Evolutionary conservation across 257 asterid genomes (phyloP).

Genomic region (Haberlea rhodopensis): DNA sequence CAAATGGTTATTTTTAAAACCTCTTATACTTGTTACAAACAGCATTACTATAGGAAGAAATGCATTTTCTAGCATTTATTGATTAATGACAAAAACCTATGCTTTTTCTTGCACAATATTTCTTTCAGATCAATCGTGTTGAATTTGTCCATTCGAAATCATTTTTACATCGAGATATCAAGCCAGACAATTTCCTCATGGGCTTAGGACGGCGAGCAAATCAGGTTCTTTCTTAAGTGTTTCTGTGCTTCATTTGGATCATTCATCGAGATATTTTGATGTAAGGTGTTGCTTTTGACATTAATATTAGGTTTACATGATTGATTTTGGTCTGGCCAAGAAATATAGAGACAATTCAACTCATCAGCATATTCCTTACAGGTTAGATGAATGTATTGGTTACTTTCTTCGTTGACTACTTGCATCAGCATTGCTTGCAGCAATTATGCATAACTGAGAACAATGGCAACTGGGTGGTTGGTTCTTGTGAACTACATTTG

Average conservation of each 20-base stretch:
- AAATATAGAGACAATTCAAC: conserved; percentile 79
- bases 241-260: conserved; percentile 12
- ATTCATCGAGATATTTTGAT: conserved; percentile 21
- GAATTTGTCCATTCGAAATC: conserved; percentile 92
- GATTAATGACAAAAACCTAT: background rate
- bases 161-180: conserved; percentile 95
- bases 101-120: conserved; percentile 17
- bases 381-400: conserved; percentile 45
- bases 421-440: conserved; percentile 14
- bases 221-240: conserved; percentile 52
- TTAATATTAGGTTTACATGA: conserved; percentile 69
- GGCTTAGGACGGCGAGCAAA: conserved; percentile 98
- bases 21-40: conserved; percentile 1
- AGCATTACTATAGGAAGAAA: conserved; percentile 12
- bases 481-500: background rate
- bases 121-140: conserved; percentile 85
- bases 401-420: conserved; percentile 16
- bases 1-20: conserved; percentile 67
- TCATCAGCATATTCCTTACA: conserved; percentile 91
- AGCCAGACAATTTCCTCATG: conserved; percentile 99
- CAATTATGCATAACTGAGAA: conserved; percentile 4
- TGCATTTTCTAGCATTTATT: background rate
- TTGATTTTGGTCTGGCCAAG: conserved; percentile 98
- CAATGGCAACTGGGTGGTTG: background rate
- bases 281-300: conserved; percentile 19